Base-by-base conservation (phyloP, 1,284 basidiomycete species). In the Pseudozyma thailandica region DNA sequence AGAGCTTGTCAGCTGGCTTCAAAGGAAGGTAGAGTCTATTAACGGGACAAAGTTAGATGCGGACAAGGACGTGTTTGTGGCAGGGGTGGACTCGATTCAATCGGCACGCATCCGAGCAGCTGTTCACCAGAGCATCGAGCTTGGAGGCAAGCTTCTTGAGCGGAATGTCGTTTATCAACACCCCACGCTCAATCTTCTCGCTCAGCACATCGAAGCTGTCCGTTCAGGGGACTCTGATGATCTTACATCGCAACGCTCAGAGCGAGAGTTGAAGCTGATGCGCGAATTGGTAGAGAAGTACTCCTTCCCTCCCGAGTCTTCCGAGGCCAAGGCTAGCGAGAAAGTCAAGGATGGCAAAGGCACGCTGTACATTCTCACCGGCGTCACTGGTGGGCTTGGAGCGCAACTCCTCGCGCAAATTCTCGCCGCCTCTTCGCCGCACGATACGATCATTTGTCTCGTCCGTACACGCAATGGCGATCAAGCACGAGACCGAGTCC, bases 341-440 rank as follows among this genome's bases (percentile, higher is more conserved):
- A 20, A 47, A 9, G 8, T 15, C 20, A 6, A 28, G 6, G 50
- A 5, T 6, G 30, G 4, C 1, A 50, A 43, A 25, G 82, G 38
- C 12, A 52, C 57, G 18, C 58, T 71, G 3, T 64, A 62, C 25
- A 28, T 79, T 6, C 83, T 90, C 26, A 89, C 89, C 0, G 89
- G 89, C 5, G 87, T 86, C 0, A 89, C 89, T 0, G 89, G 89
- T 0, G 87, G 87, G 0, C 85, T 90, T 6, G 89, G 89, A 3
- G 87, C 88, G 1, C 86, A 88, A 55, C 84, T 89, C 12, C 85
- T 90, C 18, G 79, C 84, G 27, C 84, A 86, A 49, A 84, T 89
- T 2, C 78, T 86, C 2, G 64, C 80, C 1, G 80, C 82, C 2
- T 59, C 28, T 7, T 1, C 80, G 0, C 49, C 52, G 3, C 52